Evolutionary conservation across 2,329 filamentous ascomycete genomes (phyloP).

Genomic region (Cladobotryum protrusum): DNA sequence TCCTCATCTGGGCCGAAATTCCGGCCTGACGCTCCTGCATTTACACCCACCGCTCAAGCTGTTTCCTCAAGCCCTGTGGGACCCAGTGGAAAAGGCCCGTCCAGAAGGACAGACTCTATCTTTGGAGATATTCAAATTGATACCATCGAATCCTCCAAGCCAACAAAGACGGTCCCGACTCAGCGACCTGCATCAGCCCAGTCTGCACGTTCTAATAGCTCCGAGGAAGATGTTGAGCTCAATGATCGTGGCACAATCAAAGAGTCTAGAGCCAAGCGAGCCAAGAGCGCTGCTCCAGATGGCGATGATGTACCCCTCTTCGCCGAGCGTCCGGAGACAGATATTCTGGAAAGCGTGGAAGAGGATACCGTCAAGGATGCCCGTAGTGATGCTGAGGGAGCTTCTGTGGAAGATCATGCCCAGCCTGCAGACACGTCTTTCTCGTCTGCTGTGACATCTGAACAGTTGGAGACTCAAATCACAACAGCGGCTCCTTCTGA

Average conservation of each 20-base stretch:
- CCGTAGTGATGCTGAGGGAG: slow-evolving; percentile 20
- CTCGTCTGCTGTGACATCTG: slow-evolving; percentile 47
- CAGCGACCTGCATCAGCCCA: slow-evolving; percentile 50
- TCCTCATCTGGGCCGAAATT: slow-evolving; percentile 61
- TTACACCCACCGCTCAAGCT: slow-evolving; percentile 57
- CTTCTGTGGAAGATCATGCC: slow-evolving; percentile 37
- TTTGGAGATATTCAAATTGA: slow-evolving; percentile 64
- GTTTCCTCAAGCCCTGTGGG: slow-evolving; percentile 36
- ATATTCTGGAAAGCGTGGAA: slow-evolving; percentile 15
- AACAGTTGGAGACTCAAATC: slow-evolving; percentile 48
- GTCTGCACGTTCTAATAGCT: slow-evolving; percentile 16
- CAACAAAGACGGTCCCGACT: slow-evolving; percentile 80
- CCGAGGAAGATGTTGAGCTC: slow-evolving; percentile 22
- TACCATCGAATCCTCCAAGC: slow-evolving; percentile 56
- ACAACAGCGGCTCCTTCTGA: slow-evolving; percentile 49
- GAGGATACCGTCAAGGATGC: slow-evolving; percentile 19
- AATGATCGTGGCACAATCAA: slow-evolving; percentile 55
- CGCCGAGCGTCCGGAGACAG: slow-evolving; percentile 45
- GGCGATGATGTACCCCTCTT: slow-evolving; percentile 71
- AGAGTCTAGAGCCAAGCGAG: slow-evolving; percentile 69
- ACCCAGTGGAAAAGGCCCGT: slow-evolving; percentile 39
- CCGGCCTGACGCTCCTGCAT: slow-evolving; percentile 69
- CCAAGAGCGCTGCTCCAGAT: slow-evolving; percentile 56
- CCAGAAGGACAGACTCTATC: slow-evolving; percentile 46
- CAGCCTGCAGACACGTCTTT: slow-evolving; percentile 44